Evolutionary conservation across 176 grass and related monocot species (phyloP).

Genomic region (Microstegium vimineum): DNA sequence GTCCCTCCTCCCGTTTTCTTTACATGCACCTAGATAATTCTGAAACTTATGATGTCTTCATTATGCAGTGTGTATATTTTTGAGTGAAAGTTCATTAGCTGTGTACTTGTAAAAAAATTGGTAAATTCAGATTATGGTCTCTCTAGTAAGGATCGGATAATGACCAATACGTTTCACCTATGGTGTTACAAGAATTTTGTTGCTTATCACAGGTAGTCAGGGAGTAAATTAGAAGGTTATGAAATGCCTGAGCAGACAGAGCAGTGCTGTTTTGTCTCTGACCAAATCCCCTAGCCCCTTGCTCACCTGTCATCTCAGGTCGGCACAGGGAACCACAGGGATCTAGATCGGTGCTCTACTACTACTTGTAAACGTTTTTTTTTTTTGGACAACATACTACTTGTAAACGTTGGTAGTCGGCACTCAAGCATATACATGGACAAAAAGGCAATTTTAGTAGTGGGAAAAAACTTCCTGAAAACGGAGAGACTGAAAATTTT

Average conservation of each 20-base stretch:
- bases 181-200: too few relatives aligned
- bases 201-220: too few relatives aligned
- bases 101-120: too few relatives aligned
- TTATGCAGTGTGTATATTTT: too few relatives aligned
- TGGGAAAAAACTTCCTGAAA: background rate
- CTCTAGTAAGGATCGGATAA: too few relatives aligned
- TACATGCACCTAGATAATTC: background rate
- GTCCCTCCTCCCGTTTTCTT: background rate
- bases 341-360: background rate
- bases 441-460: background rate
- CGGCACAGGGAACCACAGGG: background rate
- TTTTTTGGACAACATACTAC: too few relatives aligned
- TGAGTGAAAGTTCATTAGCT: too few relatives aligned
- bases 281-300: background rate
- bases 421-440: background rate
- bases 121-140: too few relatives aligned
- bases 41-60: too few relatives aligned
- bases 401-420: background rate
- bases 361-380: background rate
- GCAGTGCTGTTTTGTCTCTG: background rate
- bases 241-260: background rate
- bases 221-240: background rate
- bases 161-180: too few relatives aligned
- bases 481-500: background rate
- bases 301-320: background rate